Conservation (phyloP, 2,329 filamentous ascomycete species). For the Daldinia eschscholtzii region DNA sequence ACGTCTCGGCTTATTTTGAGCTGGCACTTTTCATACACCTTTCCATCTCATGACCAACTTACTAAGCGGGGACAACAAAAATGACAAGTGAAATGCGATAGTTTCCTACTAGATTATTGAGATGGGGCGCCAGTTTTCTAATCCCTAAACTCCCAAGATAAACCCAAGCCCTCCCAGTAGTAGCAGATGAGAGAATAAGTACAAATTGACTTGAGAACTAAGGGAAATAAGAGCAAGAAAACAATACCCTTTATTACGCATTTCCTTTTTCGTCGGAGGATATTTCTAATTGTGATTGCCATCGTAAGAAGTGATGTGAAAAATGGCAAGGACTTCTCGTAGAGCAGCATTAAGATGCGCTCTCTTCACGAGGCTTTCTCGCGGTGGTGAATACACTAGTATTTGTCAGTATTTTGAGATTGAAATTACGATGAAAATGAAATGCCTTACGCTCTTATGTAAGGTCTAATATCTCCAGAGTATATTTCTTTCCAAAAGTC, state of each 20-base stretch:
- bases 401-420: conserved; percentile 18
- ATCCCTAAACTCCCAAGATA: neutral
- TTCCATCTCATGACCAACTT: conserved; percentile 5
- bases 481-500: conserved; percentile 44
- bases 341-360: conserved; percentile 10
- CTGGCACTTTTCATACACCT: neutral
- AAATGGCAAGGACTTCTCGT: neutral
- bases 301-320: conserved; percentile 10
- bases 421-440: neutral
- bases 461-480: conserved; percentile 41
- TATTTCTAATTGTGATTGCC: conserved; percentile 6
- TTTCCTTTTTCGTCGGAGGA: conserved; percentile 5
- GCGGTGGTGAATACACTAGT: conserved; percentile 50
- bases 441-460: conserved; percentile 48
- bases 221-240: neutral
- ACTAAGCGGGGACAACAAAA: conserved; percentile 22
- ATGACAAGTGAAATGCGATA: conserved; percentile 23
- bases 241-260: conserved; percentile 1
- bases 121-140: neutral
- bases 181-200: neutral
- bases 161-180: neutral
- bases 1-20: conserved; percentile 21
- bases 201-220: conserved; percentile 1
- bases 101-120: neutral
- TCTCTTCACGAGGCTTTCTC: conserved; percentile 45